Percentiles rank a stretch among this genome's conserved stretches.
Evolutionary conservation across 2,329 filamentous ascomycete genomes (phyloP).

Genomic region (Biscogniauxia marginata): DNA sequence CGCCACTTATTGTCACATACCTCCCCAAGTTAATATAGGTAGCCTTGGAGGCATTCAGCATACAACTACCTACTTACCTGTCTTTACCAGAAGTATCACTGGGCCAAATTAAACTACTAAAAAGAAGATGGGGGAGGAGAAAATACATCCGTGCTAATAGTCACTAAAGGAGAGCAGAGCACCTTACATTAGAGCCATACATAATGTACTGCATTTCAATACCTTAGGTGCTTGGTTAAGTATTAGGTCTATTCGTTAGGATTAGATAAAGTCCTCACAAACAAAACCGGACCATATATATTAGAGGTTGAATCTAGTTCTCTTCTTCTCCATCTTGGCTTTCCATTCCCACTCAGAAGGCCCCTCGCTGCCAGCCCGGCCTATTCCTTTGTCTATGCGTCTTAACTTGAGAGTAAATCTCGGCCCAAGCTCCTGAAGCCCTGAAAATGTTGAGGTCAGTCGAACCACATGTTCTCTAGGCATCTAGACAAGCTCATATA

Average conservation of each 20-base stretch:
- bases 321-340: constrained; percentile 87
- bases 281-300: not conserved
- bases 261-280: not conserved
- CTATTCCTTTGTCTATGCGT: constrained; percentile 86
- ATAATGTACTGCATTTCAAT: too few relatives aligned
- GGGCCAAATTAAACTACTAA: too few relatives aligned
- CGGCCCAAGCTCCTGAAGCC: constrained; percentile 87
- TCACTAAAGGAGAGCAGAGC: too few relatives aligned
- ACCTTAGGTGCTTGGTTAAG: too few relatives aligned
- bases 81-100: too few relatives aligned
- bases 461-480: not conserved
- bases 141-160: too few relatives aligned
- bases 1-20: too few relatives aligned
- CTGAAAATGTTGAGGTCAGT: constrained; percentile 35
- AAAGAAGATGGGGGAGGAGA: too few relatives aligned
- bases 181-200: too few relatives aligned
- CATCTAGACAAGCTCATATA: not conserved
- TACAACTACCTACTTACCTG: too few relatives aligned
- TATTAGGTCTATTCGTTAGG: not conserved
- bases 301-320: constrained; percentile 90
- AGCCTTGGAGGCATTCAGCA: too few relatives aligned
- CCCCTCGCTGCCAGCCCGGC: constrained; percentile 64
- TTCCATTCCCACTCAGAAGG: constrained; percentile 97
- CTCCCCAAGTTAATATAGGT: too few relatives aligned
- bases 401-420: constrained; percentile 77